Percentiles rank a stretch among this genome's conserved stretches.
Evolutionary conservation across 208 protist species (phyloP).

Genomic region (Herpetomonas samuelpessoai): DNA sequence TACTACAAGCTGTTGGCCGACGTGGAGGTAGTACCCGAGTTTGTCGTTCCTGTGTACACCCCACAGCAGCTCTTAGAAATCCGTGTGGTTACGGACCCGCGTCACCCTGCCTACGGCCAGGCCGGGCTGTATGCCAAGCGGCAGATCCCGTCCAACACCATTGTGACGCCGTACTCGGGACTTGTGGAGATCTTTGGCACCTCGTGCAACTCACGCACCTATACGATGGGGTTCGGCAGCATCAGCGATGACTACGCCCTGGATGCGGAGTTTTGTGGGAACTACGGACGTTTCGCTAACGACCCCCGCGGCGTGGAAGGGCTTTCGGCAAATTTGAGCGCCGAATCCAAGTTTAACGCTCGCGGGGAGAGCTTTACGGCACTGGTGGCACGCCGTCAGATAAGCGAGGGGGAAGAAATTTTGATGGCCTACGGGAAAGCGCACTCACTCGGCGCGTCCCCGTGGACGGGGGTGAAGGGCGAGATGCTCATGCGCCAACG

Average conservation of each 20-base stretch:
- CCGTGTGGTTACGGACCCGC: conserved; percentile 68
- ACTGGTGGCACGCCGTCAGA: conserved; percentile 67
- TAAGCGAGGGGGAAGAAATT: conserved; percentile 83
- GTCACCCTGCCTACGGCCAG: conserved; percentile 87
- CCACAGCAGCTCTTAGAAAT: conserved; percentile 81
- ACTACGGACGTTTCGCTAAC: conserved; percentile 88
- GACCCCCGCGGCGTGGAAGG: conserved; percentile 79
- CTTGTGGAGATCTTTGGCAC: conserved; percentile 81
- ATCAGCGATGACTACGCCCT: conserved; percentile 79
- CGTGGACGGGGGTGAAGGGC: conserved; percentile 68
- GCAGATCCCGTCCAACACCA: conserved; percentile 61
- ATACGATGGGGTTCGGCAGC: conserved; percentile 88
- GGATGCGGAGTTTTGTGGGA: conserved; percentile 88
- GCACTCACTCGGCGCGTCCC: conserved; percentile 56
- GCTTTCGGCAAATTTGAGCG: conserved; percentile 63
- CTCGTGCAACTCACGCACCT: conserved; percentile 82
- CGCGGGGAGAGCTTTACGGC: conserved; percentile 88
- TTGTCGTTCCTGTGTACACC: conserved; percentile 37
- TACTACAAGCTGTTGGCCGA: conserved; percentile 45
- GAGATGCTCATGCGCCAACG: conserved; percentile 55
- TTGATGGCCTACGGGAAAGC: conserved; percentile 89
- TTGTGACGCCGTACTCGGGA: conserved; percentile 79
- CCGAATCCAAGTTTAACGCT: conserved; percentile 69
- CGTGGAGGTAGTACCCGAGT: conserved; percentile 28
- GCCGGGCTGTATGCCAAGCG: conserved; percentile 74